Percentiles rank a stretch among this genome's conserved stretches.
phyloP scores from a whole-genome alignment of 2,329 filamentous ascomycete species.

The Fusarium staphyleae region DNA sequence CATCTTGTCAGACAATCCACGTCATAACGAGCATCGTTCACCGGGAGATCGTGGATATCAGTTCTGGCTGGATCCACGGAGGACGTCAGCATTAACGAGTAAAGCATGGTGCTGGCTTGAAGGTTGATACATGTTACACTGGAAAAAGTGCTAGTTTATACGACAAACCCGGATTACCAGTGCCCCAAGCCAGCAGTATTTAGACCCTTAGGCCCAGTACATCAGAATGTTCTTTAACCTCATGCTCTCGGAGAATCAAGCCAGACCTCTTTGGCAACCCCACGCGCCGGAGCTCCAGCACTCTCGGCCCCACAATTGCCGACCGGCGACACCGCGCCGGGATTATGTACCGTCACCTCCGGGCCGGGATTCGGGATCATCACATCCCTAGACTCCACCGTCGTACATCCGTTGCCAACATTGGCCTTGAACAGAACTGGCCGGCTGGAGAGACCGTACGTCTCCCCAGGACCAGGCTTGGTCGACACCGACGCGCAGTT shows the following conservation, averaged over 20 bases:
- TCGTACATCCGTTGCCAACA: conserved; percentile 62
- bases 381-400: conserved; percentile 62
- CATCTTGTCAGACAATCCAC: too few species aligned
- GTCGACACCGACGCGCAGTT: conserved; percentile 70
- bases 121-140: too few species aligned
- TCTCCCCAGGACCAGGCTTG: conserved; percentile 12
- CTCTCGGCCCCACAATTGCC: conserved; percentile 10
- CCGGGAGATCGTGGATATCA: not conserved
- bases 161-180: too few species aligned
- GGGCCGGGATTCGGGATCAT: conserved; percentile 69
- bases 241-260: not conserved
- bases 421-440: conserved; percentile 74
- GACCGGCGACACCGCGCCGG: conserved; percentile 12
- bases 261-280: not conserved
- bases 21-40: not conserved
- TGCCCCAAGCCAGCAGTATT: too few species aligned
- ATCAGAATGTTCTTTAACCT: not conserved
- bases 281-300: not conserved
- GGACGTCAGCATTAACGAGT: too few species aligned
- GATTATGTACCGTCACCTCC: conserved; percentile 48
- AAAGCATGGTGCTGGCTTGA: too few species aligned
- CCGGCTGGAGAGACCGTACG: conserved; percentile 47
- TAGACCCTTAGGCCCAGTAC: too few species aligned
- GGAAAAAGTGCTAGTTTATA: too few species aligned
- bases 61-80: not conserved